These are phyloP conservation scores for Capsicum baccatum DNA, from an alignment of 257 asterid species.

Conservation along the genomic window DNA sequence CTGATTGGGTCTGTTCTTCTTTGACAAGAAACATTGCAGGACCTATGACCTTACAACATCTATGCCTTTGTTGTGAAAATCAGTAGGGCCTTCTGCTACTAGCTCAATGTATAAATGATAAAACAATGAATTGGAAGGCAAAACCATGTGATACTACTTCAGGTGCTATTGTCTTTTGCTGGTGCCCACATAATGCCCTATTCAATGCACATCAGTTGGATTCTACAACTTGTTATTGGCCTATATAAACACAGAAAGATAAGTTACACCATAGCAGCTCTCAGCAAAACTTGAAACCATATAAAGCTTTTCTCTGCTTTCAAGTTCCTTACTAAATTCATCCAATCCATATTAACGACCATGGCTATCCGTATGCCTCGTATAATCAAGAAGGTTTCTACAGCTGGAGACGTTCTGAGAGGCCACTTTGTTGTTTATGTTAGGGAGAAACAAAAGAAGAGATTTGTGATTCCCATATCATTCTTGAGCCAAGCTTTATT, in stretches of 20 bases:
- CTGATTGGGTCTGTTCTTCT: neutral
- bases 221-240: neutral
- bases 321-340: neutral
- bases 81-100: neutral
- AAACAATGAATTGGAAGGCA: neutral
- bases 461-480: constrained; percentile 42
- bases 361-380: neutral
- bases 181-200: neutral
- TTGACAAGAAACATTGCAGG: neutral
- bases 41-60: neutral
- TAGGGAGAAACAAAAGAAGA: constrained; percentile 46
- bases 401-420: neutral
- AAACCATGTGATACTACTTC: neutral
- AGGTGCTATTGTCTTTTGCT: no score
- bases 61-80: neutral
- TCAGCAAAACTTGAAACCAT: neutral
- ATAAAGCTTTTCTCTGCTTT: neutral
- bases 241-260: neutral
- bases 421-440: constrained; percentile 40
- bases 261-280: neutral
- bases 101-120: neutral
- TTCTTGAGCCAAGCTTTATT: constrained; percentile 51
- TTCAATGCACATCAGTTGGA: neutral
- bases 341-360: neutral
- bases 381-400: neutral